Base-by-base conservation (phyloP, 2,329 filamentous ascomycete genomes). In the Aspergillus oerlinghausenensis region DNA sequence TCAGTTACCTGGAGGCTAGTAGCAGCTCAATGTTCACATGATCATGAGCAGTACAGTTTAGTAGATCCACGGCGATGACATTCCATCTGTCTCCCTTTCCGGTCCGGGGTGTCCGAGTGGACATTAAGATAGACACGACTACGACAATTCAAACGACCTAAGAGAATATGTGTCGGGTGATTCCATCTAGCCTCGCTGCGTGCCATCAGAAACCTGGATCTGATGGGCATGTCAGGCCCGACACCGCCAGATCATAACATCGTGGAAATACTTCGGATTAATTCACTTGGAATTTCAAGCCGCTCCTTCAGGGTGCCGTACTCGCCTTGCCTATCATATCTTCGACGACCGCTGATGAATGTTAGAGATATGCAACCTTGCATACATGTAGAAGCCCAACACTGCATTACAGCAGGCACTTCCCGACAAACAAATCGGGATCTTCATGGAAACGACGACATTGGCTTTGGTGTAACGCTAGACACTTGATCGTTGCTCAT, bases 91-190 rank as follows among this genome's bases (percentile, higher is more conserved):
- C 42, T 53, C 55, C 45, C 40, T 43, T 47, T 40, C 21, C 23
- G 51, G 63, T 72, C 70, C 70, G 67, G 65, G 60, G 59, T 60
- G 59, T 70, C 70, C 70, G 70, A 71, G 65, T 72, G 70, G 70
- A 59, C 56, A 54, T 64, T 50, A 52, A 51, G 50, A 58, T 62
- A 60, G 61, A 72, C 67, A 70, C 68, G 67, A 68, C 61, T 51
- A 29, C 63, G 43, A 49, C 43, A 47, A 47, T 26, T 56, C 49
- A 25, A 23, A 47, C 5, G 51, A 55, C 48, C 51, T 52, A 60
- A 55, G 45, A 50, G 48, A 26, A 32, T 26, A 51, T 35, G 23
- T 56, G 56, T 60, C 60, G 63, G 59, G 58, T 66, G 62, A 66
- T 59, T 53, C 55, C 62, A 32, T 35, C 29, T 49, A 14, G 32